Evolutionary conservation across 768 basidiomycete species (phyloP).

Genomic region (Kwoniella dendrophila): DNA sequence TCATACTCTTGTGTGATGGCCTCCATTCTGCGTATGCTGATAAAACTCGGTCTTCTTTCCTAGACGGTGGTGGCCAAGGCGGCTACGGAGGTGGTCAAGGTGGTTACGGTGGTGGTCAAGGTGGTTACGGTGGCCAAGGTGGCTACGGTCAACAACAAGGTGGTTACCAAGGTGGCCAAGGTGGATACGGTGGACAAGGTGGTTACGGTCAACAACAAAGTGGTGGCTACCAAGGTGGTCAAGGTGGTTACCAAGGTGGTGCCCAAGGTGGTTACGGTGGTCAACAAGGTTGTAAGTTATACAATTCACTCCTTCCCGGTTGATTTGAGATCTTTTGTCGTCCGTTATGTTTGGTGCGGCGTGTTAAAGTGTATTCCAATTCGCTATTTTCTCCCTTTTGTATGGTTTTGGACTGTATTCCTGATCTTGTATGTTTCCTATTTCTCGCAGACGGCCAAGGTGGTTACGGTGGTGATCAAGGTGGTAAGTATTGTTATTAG

Average conservation of each 20-base stretch:
- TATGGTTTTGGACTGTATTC: neutral
- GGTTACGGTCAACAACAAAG: constrained; percentile 45
- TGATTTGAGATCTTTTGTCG: too few relatives aligned
- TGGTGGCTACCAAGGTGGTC: constrained; percentile 60
- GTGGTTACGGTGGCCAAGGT: constrained; percentile 45
- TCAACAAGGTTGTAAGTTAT: constrained; percentile 27
- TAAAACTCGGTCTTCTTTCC: neutral
- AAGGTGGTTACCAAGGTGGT: constrained; percentile 51
- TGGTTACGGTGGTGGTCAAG: constrained; percentile 54
- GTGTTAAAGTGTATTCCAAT: too few relatives aligned
- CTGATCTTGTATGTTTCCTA: constrained; percentile 3
- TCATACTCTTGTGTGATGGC: too few relatives aligned
- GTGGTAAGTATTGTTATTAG: constrained; percentile 14
- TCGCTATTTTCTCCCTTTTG: neutral
- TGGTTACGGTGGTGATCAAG: constrained; percentile 47
- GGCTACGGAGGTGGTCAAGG: constrained; percentile 57
- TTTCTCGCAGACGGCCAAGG: constrained; percentile 24
- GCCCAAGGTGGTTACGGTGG: constrained; percentile 50
- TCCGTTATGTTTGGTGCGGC: too few relatives aligned
- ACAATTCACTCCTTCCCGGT: too few relatives aligned
- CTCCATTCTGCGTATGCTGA: neutral
- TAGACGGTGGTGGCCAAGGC: constrained; percentile 43
- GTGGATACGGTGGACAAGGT: constrained; percentile 48
- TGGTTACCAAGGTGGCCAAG: constrained; percentile 37
- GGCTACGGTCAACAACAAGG: constrained; percentile 51